phyloP scores from a whole-genome alignment of 2,329 filamentous ascomycete species.

The Ceratocystis alfenasii region DNA sequence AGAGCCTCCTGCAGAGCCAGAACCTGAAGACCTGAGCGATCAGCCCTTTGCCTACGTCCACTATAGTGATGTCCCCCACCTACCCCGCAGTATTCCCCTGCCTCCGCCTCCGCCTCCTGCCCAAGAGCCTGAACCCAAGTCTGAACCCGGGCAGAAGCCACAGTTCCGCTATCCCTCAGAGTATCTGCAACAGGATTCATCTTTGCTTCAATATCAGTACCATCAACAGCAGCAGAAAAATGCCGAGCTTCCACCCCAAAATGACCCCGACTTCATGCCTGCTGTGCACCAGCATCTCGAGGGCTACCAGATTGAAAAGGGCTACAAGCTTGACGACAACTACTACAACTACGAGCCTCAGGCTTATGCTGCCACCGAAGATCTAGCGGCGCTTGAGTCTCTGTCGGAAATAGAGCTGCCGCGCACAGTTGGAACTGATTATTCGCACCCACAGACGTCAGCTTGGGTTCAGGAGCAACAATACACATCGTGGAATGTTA shows the following conservation, averaged over 20 bases:
- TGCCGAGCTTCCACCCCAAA: neutral
- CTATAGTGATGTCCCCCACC: neutral
- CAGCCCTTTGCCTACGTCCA: constrained; percentile 7
- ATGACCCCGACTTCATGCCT: neutral
- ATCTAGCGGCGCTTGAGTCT: neutral
- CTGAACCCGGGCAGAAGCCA: neutral
- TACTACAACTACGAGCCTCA: constrained; percentile 6
- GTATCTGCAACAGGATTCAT: neutral
- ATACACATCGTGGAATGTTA: neutral
- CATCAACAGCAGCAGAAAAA: neutral
- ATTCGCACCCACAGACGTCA: constrained; percentile 1
- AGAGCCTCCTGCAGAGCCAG: constrained; percentile 1
- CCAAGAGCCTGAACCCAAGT: neutral
- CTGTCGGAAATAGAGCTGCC: constrained; percentile 9
- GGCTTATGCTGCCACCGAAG: constrained; percentile 4
- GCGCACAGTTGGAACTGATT: neutral
- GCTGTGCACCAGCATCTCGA: constrained; percentile 4
- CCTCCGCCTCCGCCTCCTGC: neutral
- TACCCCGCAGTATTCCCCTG: neutral
- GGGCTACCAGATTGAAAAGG: constrained; percentile 2
- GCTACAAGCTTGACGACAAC: neutral
- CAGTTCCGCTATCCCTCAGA: neutral
- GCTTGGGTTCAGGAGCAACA: constrained; percentile 6
- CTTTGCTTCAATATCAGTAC: neutral
- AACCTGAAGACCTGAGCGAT: neutral